A percentile compares a stretch with the other conserved stretches of the same genome.
These are phyloP conservation scores for Ilex asprella DNA, from an alignment of 257 asterid genomes.

Conservation along the genomic window DNA sequence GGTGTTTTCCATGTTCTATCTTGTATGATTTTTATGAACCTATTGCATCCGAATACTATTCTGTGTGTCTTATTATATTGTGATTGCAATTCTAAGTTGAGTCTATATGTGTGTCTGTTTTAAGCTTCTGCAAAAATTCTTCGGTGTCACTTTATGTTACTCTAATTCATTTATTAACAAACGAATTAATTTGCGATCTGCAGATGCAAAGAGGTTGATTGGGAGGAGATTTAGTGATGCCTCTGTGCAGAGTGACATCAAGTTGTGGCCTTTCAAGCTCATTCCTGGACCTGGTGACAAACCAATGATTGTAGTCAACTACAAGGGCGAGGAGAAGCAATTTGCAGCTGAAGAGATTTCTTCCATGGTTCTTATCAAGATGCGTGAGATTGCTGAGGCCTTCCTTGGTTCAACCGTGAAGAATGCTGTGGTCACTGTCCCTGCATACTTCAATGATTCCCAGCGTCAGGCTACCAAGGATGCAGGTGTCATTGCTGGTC, in stretches of 20 bases:
- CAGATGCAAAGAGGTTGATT: conserved; percentile 81
- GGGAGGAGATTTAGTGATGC: conserved; percentile 69
- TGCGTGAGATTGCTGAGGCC: conserved; percentile 80
- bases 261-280: conserved; percentile 78
- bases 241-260: conserved; percentile 60
- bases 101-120: no score
- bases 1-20: no score
- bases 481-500: conserved; percentile 80
- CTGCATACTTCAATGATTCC: conserved; percentile 79
- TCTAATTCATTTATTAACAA: no score
- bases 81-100: no score
- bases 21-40: no score
- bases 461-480: conserved; percentile 90
- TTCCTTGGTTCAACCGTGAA: conserved; percentile 60
- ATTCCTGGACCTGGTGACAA: conserved; percentile 76
- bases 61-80: no score
- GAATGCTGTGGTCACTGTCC: conserved; percentile 82
- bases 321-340: conserved; percentile 80
- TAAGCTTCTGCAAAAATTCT: no score
- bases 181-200: background rate
- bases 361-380: conserved; percentile 76
- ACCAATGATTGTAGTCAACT: conserved; percentile 66
- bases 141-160: no score
- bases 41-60: no score
- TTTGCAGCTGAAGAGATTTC: conserved; percentile 84